Base-by-base conservation (phyloP, 2,329 filamentous ascomycete genomes). In the Fusarium graminum region DNA sequence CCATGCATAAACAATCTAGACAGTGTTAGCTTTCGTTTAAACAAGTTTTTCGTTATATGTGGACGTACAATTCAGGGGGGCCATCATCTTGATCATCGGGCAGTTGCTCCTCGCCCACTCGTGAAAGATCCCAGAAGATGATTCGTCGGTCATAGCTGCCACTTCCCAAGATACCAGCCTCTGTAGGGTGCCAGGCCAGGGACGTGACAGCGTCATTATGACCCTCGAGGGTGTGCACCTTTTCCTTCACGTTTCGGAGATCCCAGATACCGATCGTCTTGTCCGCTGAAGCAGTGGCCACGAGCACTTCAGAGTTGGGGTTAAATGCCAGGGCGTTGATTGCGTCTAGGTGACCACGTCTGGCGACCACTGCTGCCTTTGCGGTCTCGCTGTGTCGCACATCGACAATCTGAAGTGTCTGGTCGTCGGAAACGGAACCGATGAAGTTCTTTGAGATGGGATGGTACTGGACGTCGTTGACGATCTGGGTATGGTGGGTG, bases 251-350 rank as follows among this genome's bases (percentile, higher is more conserved):
- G 74, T 97, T 96, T 67, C 95, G 90, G 62, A 99, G 81, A 80
- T 99, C 95, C 93, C 95, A 99, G 55, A 99, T 86, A 12, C 91
- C 94, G 63, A 99, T 92, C 0, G 93, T 95, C 81, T 97, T 97
- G 77, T 99, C 95, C 1, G 92, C 93, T 28, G 94, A 98, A 4
- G 93, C 95, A 0, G 95, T 98, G 11, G 94, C 95, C 38, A 99
- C 85, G 36, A 97, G 85, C 34, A 91, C 92, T 75, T 99, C 94
- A n/a, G 90, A 91, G 30, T 90, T 90, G 0, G 94, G 94, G 75
- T 97, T 97, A 82, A 97, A 99, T 1, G 95, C 90, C 26, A 99
- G 83, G n/a, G 93, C 91, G 76, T 99, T 99, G 78, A 99, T 94
- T 17, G 94, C 94, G 77, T 98, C 95, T 10, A 86, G 86, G 75